These are phyloP conservation scores for Carex kokanica DNA, from an alignment of 176 grass and related monocot genomes.

Conservation along the genomic window DNA sequence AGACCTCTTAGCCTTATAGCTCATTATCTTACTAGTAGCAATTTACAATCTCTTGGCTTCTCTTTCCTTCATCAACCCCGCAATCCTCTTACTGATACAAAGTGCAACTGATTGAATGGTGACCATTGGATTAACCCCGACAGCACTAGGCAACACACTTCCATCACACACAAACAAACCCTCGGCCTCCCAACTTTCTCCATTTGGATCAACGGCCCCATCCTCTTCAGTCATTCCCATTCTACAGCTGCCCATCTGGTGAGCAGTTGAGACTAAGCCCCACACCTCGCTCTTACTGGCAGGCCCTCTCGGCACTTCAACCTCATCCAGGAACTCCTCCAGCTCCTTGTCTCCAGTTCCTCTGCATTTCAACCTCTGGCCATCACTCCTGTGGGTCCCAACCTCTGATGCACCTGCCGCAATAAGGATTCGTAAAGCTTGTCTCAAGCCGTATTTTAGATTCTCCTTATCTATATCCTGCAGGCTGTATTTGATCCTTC, in stretches of 20 bases:
- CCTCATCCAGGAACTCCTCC: constrained; percentile 70
- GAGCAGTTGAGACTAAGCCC: constrained; percentile 52
- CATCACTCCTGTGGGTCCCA: constrained; percentile 87
- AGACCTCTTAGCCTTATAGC: neutral
- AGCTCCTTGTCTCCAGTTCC: constrained; percentile 41
- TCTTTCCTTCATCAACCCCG: constrained; percentile 7
- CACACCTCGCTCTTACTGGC: constrained; percentile 31
- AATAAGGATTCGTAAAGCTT: constrained; percentile 51
- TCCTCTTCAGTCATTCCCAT: constrained; percentile 45
- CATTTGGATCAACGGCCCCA: constrained; percentile 50
- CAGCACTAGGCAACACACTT: constrained; percentile 65
- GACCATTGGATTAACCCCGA: constrained; percentile 95
- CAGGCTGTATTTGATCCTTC: constrained; percentile 47
- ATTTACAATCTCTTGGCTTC: constrained; percentile 6
- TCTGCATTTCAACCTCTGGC: constrained; percentile 52
- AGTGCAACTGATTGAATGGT: constrained; percentile 73
- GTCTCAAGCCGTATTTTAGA: constrained; percentile 49
- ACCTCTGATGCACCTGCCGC: constrained; percentile 71
- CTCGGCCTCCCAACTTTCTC: constrained; percentile 78
- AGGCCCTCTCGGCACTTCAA: constrained; percentile 39
- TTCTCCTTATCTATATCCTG: constrained; percentile 45
- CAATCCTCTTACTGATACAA: constrained; percentile 59
- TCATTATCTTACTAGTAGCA: neutral
- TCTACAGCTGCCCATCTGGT: constrained; percentile 92
- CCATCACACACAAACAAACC: constrained; percentile 79